Evolutionary conservation across 495 filamentous ascomycete species (phyloP), one percentile per base, ranked within the genome.

Genomic region (Chaetomium cochliodes): DNA sequence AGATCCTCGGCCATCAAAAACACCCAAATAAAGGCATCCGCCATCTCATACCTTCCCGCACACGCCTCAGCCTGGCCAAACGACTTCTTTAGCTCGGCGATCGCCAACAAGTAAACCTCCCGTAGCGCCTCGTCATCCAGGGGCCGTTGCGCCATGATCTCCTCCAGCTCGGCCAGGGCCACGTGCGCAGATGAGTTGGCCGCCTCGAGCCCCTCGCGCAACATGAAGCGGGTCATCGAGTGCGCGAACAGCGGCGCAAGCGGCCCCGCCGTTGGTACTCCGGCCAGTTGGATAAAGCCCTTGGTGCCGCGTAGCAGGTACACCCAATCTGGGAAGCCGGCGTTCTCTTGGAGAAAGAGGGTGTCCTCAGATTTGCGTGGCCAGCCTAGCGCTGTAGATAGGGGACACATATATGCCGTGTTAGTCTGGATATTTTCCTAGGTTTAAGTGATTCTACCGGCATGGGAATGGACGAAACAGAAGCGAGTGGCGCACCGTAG

Each of bases 51-150:
- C 7, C 23, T 3, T 6, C 20, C 50, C 12, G 50, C 50, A 9
- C 16, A 52, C 50, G 50, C 50, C 50, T 52, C 22, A 23, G 50
- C 50, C 50, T 52, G 50, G 23, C 50, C 50, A 28, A 52, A 52
- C 13, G 50, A 52, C 23, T 28, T 52, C 26, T 28, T 52, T 23
- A 52, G 16, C 50, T 52, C 50, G 50, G 50, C 22, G 23, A 52
- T 52, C 2, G 50, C 50, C 50, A 52, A 6, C 50, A 52, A 3
- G 13, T 52, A 52, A 7, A 52, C 50, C 23, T 23, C 50, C 3
- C 50, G 23, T 23, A 52, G 23, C 50, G 50, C 50, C 23, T 52
- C 50, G 50, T 52, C 50, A 2, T 52, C 50, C 11, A 52, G 50
- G 23, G 50, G 50, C 50, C 50, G 50, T 3, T 20, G 23, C 50